Evolutionary conservation across 257 asterid genomes (phyloP).

Genomic region (Sherardia arvensis): DNA sequence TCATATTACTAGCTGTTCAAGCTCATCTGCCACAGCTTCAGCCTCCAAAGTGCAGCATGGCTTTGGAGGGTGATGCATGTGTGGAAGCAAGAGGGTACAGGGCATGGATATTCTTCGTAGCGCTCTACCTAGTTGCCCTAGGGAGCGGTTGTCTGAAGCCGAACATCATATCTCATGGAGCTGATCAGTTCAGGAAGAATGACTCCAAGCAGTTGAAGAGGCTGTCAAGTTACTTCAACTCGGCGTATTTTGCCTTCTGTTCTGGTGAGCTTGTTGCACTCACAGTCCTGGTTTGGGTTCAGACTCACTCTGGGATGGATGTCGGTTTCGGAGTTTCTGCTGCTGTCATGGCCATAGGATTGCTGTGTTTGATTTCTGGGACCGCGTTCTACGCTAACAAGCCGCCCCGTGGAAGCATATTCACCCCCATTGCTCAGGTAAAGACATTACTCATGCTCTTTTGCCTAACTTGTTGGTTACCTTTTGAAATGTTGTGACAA

Average conservation of each 20-base stretch:
- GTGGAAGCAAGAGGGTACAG: conserved; percentile 44
- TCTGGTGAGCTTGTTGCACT: conserved; percentile 60
- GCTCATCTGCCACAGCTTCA: conserved; percentile 46
- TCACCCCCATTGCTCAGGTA: conserved; percentile 64
- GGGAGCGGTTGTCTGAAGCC: conserved; percentile 78
- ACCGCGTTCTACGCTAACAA: conserved; percentile 32
- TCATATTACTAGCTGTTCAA: conserved; percentile 47
- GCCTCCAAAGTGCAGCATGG: conserved; percentile 39
- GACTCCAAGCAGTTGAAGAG: conserved; percentile 26
- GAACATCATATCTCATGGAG: conserved; percentile 65
- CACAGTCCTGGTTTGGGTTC: conserved; percentile 60
- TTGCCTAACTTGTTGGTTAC: too few species aligned
- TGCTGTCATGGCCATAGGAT: conserved; percentile 53
- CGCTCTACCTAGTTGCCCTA: conserved; percentile 55
- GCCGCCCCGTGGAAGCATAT: conserved; percentile 53
- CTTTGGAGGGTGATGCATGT: conserved; percentile 4
- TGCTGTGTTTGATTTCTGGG: conserved; percentile 47
- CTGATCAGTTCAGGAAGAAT: conserved; percentile 44
- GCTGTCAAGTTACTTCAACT: conserved; percentile 66
- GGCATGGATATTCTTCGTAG: conserved; percentile 52
- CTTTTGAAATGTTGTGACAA: too few species aligned
- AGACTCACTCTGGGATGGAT: conserved; percentile 68
- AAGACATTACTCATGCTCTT: too few species aligned
- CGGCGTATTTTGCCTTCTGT: conserved; percentile 71
- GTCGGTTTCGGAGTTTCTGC: conserved; percentile 68